phyloP scores from a whole-genome alignment of 164 flowering plant genomes.

The Magnolia sinica region DNA sequence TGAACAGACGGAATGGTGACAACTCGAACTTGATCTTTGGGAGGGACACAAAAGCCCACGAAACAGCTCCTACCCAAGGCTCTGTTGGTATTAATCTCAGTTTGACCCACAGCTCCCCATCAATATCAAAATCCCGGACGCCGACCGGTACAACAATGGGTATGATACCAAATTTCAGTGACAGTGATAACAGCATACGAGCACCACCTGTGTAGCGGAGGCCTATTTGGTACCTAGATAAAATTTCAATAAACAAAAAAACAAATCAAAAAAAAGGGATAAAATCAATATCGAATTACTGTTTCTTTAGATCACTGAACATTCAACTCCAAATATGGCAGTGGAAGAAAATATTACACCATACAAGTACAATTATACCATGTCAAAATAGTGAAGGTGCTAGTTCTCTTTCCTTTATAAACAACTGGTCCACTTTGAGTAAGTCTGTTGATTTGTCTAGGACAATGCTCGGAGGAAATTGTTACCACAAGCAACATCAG shows the following conservation, averaged over 20 bases:
- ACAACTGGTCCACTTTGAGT: no score
- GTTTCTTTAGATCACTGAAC: background rate
- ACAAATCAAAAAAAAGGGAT: background rate
- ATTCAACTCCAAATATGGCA: background rate
- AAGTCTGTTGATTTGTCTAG: no score
- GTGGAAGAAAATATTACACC: background rate
- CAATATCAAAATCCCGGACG: constrained; percentile 89
- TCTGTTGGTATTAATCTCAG: constrained; percentile 84
- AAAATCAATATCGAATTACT: background rate
- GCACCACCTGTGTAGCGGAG: constrained; percentile 95
- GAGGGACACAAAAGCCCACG: constrained; percentile 97
- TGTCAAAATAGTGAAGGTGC: no score
- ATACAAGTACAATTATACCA: no score
- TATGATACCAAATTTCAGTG: constrained; percentile 73
- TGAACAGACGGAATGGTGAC: constrained; percentile 93
- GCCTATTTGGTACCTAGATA: constrained; percentile 83
- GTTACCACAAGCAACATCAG: no score
- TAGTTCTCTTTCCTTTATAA: no score
- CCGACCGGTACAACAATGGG: constrained; percentile 87
- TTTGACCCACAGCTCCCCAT: constrained; percentile 99
- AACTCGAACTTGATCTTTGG: constrained; percentile 87
- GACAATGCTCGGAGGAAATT: no score
- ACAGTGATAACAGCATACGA: constrained; percentile 77
- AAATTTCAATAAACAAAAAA: constrained; percentile 8
- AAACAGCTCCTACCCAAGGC: constrained; percentile 94